Evolutionary conservation across 441 rosid species (phyloP), one percentile per base, ranked within the genome.

Genomic region (Jatropha multifida): DNA sequence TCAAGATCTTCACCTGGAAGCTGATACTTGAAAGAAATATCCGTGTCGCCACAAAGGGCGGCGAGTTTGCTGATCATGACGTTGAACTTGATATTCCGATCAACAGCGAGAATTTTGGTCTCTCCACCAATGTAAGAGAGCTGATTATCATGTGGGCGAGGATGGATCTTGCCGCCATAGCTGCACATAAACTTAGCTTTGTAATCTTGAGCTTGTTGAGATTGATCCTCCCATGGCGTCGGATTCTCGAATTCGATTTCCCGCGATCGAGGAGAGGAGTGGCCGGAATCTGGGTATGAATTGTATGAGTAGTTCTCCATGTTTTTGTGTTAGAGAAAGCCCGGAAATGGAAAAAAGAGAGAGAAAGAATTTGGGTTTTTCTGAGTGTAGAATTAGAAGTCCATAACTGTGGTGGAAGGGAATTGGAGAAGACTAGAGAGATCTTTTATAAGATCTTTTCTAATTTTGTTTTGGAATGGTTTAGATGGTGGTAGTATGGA

Each of bases 151-250:
- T 94, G 95, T 6, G 98, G 89, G 1, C 98, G 94, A 1, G 98
- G 97, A 46, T 86, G 92, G 88, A 94, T 94, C 87, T 94, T 92
- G 10, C 98, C 98, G 49, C 89, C 90, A 49, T 94, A 94, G 80
- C 97, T 92, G 69, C 97, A 92, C 97, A 94, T 90, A 70, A 94
- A 90, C 88, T 85, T 94, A 71, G 77, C 90, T 79, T 87, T 92
- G 83, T 82, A 90, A 81, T 61, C 81, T 41, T 81, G 90, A 40
- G 83, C 37, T 37, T 79, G 85, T 63, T 63, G 66, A 13, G 81
- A 73, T 14, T 86, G 91, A 18, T 92, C 96, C 60, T 92, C 97
- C 97, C 94, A 90, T 11, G 96, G 96, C 20, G 91, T 74, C 10
- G 94, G 88, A 66, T 90, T 93, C 41, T 92, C 97, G 71, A 92